These are phyloP conservation scores for Brettanomyces sp. DNA, from an alignment of 805 yeast species.

Conservation along the genomic window DNA sequence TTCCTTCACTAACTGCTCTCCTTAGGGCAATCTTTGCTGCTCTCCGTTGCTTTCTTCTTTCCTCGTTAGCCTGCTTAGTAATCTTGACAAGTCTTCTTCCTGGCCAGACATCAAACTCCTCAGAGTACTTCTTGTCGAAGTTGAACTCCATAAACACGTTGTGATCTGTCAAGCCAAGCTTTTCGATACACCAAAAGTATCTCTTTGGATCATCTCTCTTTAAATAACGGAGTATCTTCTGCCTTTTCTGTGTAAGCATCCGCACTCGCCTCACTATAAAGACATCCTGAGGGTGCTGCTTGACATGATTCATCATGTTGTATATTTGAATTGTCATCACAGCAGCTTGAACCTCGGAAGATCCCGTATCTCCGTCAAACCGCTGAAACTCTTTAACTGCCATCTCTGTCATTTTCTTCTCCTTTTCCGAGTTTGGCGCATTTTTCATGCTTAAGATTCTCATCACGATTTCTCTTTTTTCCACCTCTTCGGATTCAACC, in stretches of 20 bases:
- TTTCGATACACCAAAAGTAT: slow-evolving; percentile 79
- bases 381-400: slow-evolving; percentile 79
- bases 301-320: slow-evolving; percentile 64
- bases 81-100: slow-evolving; percentile 56
- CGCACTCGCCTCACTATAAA: slow-evolving; percentile 62
- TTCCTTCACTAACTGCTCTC: slow-evolving; percentile 14
- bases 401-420: slow-evolving; percentile 46
- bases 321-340: slow-evolving; percentile 74
- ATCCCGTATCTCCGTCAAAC: slow-evolving; percentile 85
- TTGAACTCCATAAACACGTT: slow-evolving; percentile 72
- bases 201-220: slow-evolving; percentile 72
- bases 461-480: slow-evolving; percentile 57
- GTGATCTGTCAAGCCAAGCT: slow-evolving; percentile 79
- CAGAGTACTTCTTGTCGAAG: slow-evolving; percentile 69
- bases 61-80: slow-evolving; percentile 38
- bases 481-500: slow-evolving; percentile 31
- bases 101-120: slow-evolving; percentile 71
- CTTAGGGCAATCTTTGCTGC: slow-evolving; percentile 33
- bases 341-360: slow-evolving; percentile 95
- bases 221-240: slow-evolving; percentile 70
- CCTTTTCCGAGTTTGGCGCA: slow-evolving; percentile 48
- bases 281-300: slow-evolving; percentile 63
- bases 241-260: slow-evolving; percentile 84
- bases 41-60: slow-evolving; percentile 37
- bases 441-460: slow-evolving; percentile 72